Conservation (phyloP, 164 flowering plant genomes). For the Tetracentron sinense region DNA sequence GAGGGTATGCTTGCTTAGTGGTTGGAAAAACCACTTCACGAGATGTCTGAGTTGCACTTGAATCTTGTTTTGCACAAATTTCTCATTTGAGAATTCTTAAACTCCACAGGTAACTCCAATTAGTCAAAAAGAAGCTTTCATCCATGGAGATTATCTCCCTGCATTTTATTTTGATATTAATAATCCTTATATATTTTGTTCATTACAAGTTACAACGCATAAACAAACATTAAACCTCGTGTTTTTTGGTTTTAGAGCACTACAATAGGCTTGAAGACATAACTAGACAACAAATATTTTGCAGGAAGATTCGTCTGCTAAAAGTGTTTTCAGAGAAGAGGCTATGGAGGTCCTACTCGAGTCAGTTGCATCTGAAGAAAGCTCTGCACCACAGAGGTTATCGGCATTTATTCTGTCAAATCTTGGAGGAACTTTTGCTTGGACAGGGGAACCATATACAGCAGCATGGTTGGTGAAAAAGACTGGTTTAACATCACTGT, state of each 20-base stretch:
- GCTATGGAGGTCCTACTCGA: conserved; percentile 54
- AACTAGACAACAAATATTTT: conserved; percentile 3
- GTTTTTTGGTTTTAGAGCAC: not conserved
- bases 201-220: too few species aligned
- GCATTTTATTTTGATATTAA: not conserved
- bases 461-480: conserved; percentile 65
- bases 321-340: conserved; percentile 43
- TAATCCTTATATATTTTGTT: too few species aligned
- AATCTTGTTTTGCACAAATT: too few species aligned
- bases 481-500: conserved; percentile 48
- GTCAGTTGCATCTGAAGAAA: conserved; percentile 42
- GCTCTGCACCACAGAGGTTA: conserved; percentile 33
- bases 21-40: too few species aligned
- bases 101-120: too few species aligned
- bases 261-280: not conserved
- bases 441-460: conserved; percentile 79
- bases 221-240: not conserved
- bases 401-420: conserved; percentile 65
- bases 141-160: too few species aligned
- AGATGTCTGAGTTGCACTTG: too few species aligned
- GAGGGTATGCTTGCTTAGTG: too few species aligned
- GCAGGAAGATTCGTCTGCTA: conserved; percentile 56
- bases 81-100: too few species aligned
- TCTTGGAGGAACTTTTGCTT: conserved; percentile 71
- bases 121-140: too few species aligned